Evolutionary conservation across 345 rosid species (phyloP).

Genomic region (Jatropha curcas): DNA sequence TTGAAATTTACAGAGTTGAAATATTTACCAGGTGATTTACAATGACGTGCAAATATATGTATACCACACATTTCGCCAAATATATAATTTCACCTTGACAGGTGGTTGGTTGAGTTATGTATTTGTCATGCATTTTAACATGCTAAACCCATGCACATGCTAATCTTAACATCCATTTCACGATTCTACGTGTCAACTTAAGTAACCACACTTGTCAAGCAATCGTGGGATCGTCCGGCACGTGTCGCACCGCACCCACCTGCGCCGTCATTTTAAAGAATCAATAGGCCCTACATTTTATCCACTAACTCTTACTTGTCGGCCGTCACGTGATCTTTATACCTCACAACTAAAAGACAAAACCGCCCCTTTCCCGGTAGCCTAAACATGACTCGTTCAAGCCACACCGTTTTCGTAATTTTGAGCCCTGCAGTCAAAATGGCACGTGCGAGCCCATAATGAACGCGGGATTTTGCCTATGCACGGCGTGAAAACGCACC

Average conservation of each 20-base stretch:
- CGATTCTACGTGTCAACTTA: conserved; percentile 29
- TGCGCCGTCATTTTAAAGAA: conserved; percentile 37
- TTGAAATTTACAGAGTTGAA: too few species aligned
- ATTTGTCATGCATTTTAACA: too few species aligned
- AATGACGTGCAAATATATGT: too few species aligned
- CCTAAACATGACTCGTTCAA: not conserved
- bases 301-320: conserved; percentile 33
- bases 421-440: not conserved
- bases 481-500: conserved; percentile 32
- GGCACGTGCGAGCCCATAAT: conserved; percentile 12
- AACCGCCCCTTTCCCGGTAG: not conserved
- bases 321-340: conserved; percentile 14
- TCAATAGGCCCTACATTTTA: conserved; percentile 29
- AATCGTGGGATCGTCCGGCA: conserved; percentile 29
- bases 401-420: conserved; percentile 10
- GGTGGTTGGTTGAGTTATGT: too few species aligned
- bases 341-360: not conserved
- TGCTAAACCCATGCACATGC: conserved; percentile 4
- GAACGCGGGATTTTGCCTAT: conserved; percentile 30
- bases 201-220: not conserved
- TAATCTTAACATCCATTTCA: not conserved
- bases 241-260: conserved; percentile 24
- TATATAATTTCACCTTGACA: too few species aligned
- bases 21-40: too few species aligned
- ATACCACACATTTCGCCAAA: too few species aligned